A percentile compares a stretch with the other conserved stretches of the same genome.
Conservation (phyloP, 1,284 basidiomycete species). For the Trametes versicolor region DNA sequence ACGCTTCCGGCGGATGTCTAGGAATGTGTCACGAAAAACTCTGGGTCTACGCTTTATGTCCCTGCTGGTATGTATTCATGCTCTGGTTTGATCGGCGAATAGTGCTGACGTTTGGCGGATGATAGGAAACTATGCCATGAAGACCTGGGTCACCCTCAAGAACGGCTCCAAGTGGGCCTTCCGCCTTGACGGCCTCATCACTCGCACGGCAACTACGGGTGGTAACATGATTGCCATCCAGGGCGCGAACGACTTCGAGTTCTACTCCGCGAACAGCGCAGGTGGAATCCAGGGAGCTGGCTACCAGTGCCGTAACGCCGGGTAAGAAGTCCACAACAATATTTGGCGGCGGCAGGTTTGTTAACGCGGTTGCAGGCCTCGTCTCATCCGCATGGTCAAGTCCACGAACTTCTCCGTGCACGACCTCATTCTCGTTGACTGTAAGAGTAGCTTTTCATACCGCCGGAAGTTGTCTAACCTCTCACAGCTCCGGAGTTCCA, state of each 20-base stretch:
- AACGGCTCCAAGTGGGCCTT: constrained; percentile 47
- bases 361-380: constrained; percentile 34
- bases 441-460: constrained; percentile 20
- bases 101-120: neutral
- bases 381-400: constrained; percentile 48
- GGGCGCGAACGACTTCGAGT: constrained; percentile 49
- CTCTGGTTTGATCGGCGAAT: neutral
- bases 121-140: constrained; percentile 44
- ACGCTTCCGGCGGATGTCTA: neutral
- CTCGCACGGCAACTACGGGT: constrained; percentile 43
- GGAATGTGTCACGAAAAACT: constrained; percentile 44
- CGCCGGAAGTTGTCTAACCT: neutral
- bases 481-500: constrained; percentile 50
- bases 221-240: constrained; percentile 47
- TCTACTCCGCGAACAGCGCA: constrained; percentile 48
- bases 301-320: constrained; percentile 47
- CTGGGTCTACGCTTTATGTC: constrained; percentile 45
- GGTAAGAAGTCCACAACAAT: constrained; percentile 30
- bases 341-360: neutral
- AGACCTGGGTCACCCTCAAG: constrained; percentile 45
- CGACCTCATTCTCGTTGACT: constrained; percentile 50
- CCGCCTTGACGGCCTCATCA: constrained; percentile 47
- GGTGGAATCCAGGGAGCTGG: constrained; percentile 49
- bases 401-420: constrained; percentile 48
- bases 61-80: constrained; percentile 35